Evolutionary conservation across 345 rosid species (phyloP).

Genomic region (Dipteronia dyeriana): DNA sequence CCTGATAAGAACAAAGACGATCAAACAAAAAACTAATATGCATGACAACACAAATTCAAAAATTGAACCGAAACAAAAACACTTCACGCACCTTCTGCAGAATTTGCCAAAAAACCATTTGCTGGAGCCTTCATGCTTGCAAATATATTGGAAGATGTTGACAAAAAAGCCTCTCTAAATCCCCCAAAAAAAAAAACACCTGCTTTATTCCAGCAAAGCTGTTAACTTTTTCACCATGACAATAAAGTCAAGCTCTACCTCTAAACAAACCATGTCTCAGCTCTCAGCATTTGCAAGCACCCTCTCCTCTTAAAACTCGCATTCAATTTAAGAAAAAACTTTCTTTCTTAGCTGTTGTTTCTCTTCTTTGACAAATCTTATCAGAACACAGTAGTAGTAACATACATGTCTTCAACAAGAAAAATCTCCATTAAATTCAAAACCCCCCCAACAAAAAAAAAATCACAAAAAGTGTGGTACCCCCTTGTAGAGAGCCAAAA

Average conservation of each 20-base stretch:
- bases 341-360: neutral
- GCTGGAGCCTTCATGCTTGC: conserved; percentile 83
- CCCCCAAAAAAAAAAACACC: conserved; percentile 1
- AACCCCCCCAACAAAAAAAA: neutral
- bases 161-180: conserved; percentile 9
- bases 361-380: conserved; percentile 6
- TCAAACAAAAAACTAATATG: neutral
- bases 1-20: neutral
- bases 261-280: conserved; percentile 23
- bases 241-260: conserved; percentile 15
- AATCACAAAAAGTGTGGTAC: neutral
- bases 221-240: neutral
- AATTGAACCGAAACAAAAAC: conserved; percentile 2
- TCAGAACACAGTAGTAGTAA: neutral
- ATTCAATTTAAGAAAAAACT: conserved; percentile 7
- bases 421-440: conserved; percentile 4
- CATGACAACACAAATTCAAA: conserved; percentile 10
- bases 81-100: conserved; percentile 63
- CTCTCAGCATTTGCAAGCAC: conserved; percentile 5
- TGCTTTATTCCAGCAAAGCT: conserved; percentile 11
- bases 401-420: neutral
- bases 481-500: neutral
- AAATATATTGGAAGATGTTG: conserved; percentile 11
- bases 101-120: conserved; percentile 68
- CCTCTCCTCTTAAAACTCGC: conserved; percentile 11